A percentile compares a stretch with the other conserved stretches of the same genome.
Conservation (phyloP, 208 protist species). For the Trypanosoma rangeli region DNA sequence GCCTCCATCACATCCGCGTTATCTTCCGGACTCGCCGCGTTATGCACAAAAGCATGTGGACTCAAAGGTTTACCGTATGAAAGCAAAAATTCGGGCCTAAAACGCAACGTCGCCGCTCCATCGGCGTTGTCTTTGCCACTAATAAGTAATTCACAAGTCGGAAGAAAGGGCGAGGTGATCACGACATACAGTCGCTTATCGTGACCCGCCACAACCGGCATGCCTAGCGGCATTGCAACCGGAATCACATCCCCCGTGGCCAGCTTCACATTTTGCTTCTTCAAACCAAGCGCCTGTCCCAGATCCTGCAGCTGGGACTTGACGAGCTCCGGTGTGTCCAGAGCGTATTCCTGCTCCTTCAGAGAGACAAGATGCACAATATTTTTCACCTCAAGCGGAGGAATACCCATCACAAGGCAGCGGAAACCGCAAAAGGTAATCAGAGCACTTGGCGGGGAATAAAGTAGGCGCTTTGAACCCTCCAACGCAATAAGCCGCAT, state of each 20-base stretch:
- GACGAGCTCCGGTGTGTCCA: constrained; percentile 30
- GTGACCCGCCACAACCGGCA: constrained; percentile 41
- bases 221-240: constrained; percentile 18
- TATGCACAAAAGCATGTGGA: constrained; percentile 34
- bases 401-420: constrained; percentile 56
- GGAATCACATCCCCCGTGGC: constrained; percentile 8
- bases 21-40: constrained; percentile 30
- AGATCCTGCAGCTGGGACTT: constrained; percentile 35
- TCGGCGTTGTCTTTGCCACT: background rate
- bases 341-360: background rate
- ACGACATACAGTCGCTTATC: constrained; percentile 79
- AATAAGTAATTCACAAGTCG: constrained; percentile 33
- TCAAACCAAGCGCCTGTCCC: constrained; percentile 34
- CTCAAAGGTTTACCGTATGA: constrained; percentile 38
- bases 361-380: constrained; percentile 12
- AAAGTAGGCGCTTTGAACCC: constrained; percentile 50
- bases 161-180: constrained; percentile 46
- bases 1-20: constrained; percentile 19
- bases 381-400: constrained; percentile 32
- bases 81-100: constrained; percentile 58
- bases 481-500: constrained; percentile 42
- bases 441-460: constrained; percentile 45
- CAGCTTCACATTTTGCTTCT: constrained; percentile 29
- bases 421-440: constrained; percentile 61
- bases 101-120: constrained; percentile 1